Conservation (phyloP, 2,329 filamentous ascomycete genomes). For the Cladobotryum mycophilum region DNA sequence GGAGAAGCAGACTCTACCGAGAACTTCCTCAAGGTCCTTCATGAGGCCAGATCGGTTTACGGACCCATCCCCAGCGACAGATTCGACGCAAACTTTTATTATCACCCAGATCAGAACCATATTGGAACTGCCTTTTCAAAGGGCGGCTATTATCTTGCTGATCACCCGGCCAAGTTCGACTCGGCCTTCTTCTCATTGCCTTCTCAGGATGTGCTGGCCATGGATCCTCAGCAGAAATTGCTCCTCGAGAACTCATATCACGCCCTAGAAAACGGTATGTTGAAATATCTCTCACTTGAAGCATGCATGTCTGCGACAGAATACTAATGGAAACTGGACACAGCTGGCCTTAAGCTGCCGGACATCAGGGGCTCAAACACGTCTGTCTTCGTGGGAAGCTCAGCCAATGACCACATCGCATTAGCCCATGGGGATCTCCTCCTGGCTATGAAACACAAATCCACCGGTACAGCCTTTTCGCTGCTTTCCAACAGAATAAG, state of each 20-base stretch:
- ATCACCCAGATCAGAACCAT: constrained; percentile 24
- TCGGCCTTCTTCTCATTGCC: not conserved
- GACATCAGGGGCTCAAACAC: too few relatives aligned
- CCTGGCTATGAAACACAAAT: too few relatives aligned
- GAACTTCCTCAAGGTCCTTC: too few relatives aligned
- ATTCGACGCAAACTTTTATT: constrained; percentile 27
- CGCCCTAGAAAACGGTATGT: not conserved
- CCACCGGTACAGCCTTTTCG: not conserved
- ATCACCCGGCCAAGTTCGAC: not conserved
- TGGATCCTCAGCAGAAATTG: not conserved
- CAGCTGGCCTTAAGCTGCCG: too few relatives aligned
- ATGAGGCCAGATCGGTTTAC: not conserved
- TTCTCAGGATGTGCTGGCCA: not conserved
- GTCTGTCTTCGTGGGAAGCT: too few relatives aligned
- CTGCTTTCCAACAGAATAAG: not conserved
- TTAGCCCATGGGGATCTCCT: too few relatives aligned
- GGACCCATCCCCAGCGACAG: constrained; percentile 13
- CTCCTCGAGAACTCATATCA: not conserved
- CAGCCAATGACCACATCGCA: too few relatives aligned
- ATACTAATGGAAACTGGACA: too few relatives aligned
- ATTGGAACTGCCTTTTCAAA: not conserved
- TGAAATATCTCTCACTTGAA: too few relatives aligned
- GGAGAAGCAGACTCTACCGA: constrained; percentile 1
- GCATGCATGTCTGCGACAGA: too few relatives aligned
- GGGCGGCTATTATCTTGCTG: not conserved